Evolutionary conservation across 352 stramenopile species (phyloP).

Genomic region (Phytopythium delawarense): DNA sequence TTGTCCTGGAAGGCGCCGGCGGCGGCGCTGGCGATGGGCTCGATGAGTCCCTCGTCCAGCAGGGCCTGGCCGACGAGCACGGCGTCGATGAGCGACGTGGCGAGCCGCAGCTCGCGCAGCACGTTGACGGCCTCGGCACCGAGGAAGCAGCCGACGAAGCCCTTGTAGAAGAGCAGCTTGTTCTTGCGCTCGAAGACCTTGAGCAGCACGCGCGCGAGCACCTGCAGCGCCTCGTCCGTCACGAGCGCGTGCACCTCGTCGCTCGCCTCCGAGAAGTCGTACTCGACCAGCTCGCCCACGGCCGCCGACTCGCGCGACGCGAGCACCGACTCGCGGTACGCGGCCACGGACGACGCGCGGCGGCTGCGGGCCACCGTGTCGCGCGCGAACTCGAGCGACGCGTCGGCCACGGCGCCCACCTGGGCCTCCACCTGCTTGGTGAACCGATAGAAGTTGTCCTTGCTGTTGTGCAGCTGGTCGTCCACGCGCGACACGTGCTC

Average conservation of each 20-base stretch:
- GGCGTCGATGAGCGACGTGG: slow-evolving; percentile 66
- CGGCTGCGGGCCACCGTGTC: slow-evolving; percentile 23
- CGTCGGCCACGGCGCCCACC: slow-evolving; percentile 21
- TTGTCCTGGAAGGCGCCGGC: slow-evolving; percentile 78
- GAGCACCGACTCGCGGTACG: slow-evolving; percentile 70
- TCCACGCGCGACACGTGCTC: slow-evolving; percentile 76
- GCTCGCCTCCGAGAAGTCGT: slow-evolving; percentile 69
- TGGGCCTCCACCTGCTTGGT: slow-evolving; percentile 57
- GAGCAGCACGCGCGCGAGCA: slow-evolving; percentile 65
- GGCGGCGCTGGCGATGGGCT: slow-evolving; percentile 65
- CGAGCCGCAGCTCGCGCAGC: slow-evolving; percentile 72
- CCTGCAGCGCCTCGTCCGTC: slow-evolving; percentile 68
- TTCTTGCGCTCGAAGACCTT: slow-evolving; percentile 87
- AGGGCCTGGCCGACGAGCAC: slow-evolving; percentile 77
- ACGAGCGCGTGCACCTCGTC: slow-evolving; percentile 79
- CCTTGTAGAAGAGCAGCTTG: slow-evolving; percentile 88
- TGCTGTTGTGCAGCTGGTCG: slow-evolving; percentile 78
- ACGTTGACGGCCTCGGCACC: slow-evolving; percentile 82
- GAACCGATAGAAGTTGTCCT: slow-evolving; percentile 86
- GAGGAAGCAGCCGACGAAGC: slow-evolving; percentile 76
- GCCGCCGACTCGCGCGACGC: slow-evolving; percentile 40
- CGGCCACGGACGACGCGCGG: slow-evolving; percentile 54
- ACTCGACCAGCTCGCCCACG: slow-evolving; percentile 39
- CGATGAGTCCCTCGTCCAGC: slow-evolving; percentile 75
- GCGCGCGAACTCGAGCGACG: slow-evolving; percentile 20